Percentiles rank a stretch among this genome's conserved stretches.
Conservation (phyloP, 148 eudicot genomes). For the Drosera capensis region DNA sequence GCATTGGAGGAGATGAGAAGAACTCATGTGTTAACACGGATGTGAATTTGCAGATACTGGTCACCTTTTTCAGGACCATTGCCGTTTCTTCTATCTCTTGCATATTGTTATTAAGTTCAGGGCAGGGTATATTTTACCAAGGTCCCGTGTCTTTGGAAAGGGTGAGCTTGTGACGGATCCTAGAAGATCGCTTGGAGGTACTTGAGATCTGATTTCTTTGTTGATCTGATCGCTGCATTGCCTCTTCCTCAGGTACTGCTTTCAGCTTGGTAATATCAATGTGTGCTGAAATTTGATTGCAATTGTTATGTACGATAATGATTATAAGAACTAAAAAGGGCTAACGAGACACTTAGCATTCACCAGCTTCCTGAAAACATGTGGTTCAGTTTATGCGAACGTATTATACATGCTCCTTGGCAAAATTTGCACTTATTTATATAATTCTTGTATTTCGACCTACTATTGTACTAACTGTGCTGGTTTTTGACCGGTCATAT, state of each 20-base stretch:
- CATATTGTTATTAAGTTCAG: conserved; percentile 79
- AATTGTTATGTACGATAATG: not conserved
- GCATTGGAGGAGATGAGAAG: conserved; percentile 27
- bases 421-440: no score
- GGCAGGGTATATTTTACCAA: conserved; percentile 94
- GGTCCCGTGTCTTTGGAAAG: conserved; percentile 88
- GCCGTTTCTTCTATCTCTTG: conserved; percentile 71
- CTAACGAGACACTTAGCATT: no score
- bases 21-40: conserved; percentile 65
- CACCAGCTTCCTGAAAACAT: no score
- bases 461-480: no score
- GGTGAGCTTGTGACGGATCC: conserved; percentile 99
- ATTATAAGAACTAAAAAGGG: no score
- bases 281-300: not conserved
- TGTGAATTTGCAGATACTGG: conserved; percentile 48
- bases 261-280: not conserved
- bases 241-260: conserved; percentile 88
- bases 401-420: no score
- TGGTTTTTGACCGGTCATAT: no score
- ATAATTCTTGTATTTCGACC: no score
- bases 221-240: conserved; percentile 88
- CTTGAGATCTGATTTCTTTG: conserved; percentile 54
- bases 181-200: conserved; percentile 75
- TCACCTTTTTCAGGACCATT: conserved; percentile 65
- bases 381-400: no score